Percentiles rank a stretch among this genome's conserved stretches.
phyloP scores from a whole-genome alignment of 148 eudicot genomes.

The Fallopia convolvulus region DNA sequence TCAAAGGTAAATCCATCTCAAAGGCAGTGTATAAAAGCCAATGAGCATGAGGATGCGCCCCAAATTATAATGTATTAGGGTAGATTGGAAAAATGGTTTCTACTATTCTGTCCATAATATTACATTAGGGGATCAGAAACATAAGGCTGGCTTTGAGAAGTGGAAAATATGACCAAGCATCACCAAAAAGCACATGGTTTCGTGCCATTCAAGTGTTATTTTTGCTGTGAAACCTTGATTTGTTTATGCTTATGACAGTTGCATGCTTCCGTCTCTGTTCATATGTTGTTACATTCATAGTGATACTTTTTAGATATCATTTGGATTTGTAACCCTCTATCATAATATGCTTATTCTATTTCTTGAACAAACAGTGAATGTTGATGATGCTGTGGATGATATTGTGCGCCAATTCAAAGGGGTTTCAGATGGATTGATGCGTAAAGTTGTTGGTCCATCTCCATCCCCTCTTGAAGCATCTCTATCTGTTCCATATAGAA shows the following conservation, averaged over 20 bases:
- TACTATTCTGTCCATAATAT: neutral
- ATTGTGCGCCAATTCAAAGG: slow-evolving; percentile 93
- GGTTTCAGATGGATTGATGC: slow-evolving; percentile 81
- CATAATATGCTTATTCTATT: slow-evolving; percentile 10
- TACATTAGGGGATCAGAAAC: neutral
- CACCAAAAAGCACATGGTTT: neutral
- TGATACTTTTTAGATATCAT: neutral
- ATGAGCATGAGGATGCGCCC: too few species aligned
- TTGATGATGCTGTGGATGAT: slow-evolving; percentile 98
- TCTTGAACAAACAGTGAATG: slow-evolving; percentile 51
- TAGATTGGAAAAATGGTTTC: neutral
- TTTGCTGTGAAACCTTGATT: neutral
- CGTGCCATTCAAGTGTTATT: neutral
- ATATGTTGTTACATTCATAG: neutral
- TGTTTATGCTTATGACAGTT: neutral
- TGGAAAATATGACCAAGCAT: neutral
- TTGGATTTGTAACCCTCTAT: neutral
- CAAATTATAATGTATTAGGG: too few species aligned
- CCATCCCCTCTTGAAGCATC: slow-evolving; percentile 34
- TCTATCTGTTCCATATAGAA: slow-evolving; percentile 31
- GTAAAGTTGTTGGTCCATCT: slow-evolving; percentile 63
- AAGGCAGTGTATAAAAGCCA: too few species aligned
- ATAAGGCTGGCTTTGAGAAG: neutral
- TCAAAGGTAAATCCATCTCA: too few species aligned
- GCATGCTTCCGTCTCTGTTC: neutral